Percentiles rank a stretch among this genome's conserved stretches.
Conservation (phyloP, 805 yeast genomes). For the Lipomyces oligophaga region DNA sequence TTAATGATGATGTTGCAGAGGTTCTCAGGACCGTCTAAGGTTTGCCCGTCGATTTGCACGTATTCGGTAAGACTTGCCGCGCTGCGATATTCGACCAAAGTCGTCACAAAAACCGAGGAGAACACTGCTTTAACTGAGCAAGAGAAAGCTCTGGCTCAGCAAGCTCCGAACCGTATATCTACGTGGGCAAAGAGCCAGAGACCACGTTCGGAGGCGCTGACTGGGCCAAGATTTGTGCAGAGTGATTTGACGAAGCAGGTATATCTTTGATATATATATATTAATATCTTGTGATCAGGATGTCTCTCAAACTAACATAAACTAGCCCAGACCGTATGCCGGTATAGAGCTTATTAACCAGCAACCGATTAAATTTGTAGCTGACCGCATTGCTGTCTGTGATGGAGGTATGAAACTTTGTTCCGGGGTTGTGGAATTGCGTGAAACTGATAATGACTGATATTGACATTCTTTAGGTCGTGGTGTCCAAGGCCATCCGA, state of each 20-base stretch:
- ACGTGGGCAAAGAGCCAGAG: conserved; percentile 73
- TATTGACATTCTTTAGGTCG: conserved; percentile 41
- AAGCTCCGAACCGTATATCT: conserved; percentile 70
- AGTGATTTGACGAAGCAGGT: conserved; percentile 49
- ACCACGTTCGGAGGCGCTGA: conserved; percentile 53
- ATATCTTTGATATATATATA: background rate
- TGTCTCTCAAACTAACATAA: background rate
- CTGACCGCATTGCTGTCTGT: conserved; percentile 68
- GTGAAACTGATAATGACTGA: background rate
- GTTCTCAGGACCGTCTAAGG: too few relatives aligned
- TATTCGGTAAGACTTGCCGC: conserved; percentile 2
- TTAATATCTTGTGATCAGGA: conserved; percentile 47
- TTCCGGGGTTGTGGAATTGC: background rate
- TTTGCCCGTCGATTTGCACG: too few relatives aligned
- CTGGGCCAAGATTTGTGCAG: conserved; percentile 67
- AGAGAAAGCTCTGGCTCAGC: conserved; percentile 37
- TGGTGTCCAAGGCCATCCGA: conserved; percentile 77
- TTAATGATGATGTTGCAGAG: too few relatives aligned
- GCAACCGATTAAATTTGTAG: conserved; percentile 65
- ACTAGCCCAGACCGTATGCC: conserved; percentile 75
- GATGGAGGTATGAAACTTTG: conserved; percentile 50
- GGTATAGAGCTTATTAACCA: conserved; percentile 79
- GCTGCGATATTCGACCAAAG: conserved; percentile 1
- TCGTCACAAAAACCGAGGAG: conserved; percentile 4
- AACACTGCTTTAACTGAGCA: conserved; percentile 14